Conservation (phyloP, 768 basidiomycete species). For the Russula vinacea region DNA sequence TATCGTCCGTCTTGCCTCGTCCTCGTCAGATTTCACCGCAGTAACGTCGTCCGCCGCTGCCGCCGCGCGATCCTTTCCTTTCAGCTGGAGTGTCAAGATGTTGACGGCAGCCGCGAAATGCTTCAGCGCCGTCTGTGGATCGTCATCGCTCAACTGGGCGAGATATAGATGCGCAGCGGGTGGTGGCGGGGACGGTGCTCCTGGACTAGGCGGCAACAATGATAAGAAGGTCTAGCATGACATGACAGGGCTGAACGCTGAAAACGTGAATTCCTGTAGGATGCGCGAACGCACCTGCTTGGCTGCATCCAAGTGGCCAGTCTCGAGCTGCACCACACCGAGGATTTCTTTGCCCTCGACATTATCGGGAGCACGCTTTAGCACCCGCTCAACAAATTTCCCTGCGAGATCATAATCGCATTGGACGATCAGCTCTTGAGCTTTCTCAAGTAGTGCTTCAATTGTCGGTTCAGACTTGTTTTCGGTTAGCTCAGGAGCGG, state of each 20-base stretch:
- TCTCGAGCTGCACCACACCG: slow-evolving; percentile 75
- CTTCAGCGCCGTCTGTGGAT: slow-evolving; percentile 66
- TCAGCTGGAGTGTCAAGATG: slow-evolving; percentile 61
- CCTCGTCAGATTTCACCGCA: slow-evolving; percentile 46
- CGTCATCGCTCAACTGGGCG: slow-evolving; percentile 76
- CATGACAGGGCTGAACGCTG: not conserved
- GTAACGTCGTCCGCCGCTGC: slow-evolving; percentile 31
- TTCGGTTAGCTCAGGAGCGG: slow-evolving; percentile 36
- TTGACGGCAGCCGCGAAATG: slow-evolving; percentile 82
- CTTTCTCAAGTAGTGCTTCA: slow-evolving; percentile 62
- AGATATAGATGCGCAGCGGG: slow-evolving; percentile 86
- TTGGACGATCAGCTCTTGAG: slow-evolving; percentile 76
- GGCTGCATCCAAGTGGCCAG: slow-evolving; percentile 70
- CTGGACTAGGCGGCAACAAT: slow-evolving; percentile 56
- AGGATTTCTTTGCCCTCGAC: slow-evolving; percentile 74
- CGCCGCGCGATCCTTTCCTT: slow-evolving; percentile 65
- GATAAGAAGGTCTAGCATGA: slow-evolving; percentile 57
- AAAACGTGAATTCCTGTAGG: not conserved
- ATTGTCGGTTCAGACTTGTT: slow-evolving; percentile 40
- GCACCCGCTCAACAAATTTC: slow-evolving; percentile 64
- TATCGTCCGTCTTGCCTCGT: slow-evolving; percentile 62
- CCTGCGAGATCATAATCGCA: slow-evolving; percentile 81
- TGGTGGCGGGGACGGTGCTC: slow-evolving; percentile 56
- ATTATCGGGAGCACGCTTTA: slow-evolving; percentile 61
- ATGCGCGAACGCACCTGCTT: slow-evolving; percentile 49